A percentile compares a stretch with the other conserved stretches of the same genome.
phyloP scores from a whole-genome alignment of 805 yeast species.

The Lachancea thermotolerans region DNA sequence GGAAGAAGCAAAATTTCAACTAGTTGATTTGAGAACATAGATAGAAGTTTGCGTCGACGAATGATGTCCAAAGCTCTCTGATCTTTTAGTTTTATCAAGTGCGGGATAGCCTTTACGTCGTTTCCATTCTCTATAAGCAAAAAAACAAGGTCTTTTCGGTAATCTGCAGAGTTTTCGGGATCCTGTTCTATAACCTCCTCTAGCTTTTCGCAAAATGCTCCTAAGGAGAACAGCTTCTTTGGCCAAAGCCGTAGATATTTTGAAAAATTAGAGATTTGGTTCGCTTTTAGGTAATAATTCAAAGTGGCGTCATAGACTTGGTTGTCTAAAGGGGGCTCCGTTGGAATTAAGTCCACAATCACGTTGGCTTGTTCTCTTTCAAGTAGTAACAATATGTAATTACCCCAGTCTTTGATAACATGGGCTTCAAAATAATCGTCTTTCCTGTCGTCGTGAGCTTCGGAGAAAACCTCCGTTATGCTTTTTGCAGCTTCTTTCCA shows the following conservation, averaged over 20 bases:
- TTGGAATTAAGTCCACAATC: constrained; percentile 55
- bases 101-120: constrained; percentile 57
- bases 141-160: constrained; percentile 42
- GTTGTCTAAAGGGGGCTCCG: constrained; percentile 30
- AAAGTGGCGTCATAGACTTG: constrained; percentile 44
- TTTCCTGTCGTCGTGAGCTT: constrained; percentile 16
- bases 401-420: constrained; percentile 50
- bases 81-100: constrained; percentile 53
- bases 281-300: constrained; percentile 35
- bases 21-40: constrained; percentile 40
- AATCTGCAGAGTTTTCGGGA: constrained; percentile 17
- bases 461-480: constrained; percentile 36
- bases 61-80: constrained; percentile 49
- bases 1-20: constrained; percentile 46
- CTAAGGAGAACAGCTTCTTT: constrained; percentile 42
- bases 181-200: constrained; percentile 39
- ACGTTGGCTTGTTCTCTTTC: constrained; percentile 39
- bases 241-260: constrained; percentile 53
- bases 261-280: constrained; percentile 35
- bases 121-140: constrained; percentile 53
- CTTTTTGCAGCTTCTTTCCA: constrained; percentile 55
- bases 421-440: constrained; percentile 19
- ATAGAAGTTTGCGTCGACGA: constrained; percentile 55
- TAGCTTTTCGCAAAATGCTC: constrained; percentile 38
- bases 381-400: constrained; percentile 50